Conservation (phyloP, 495 filamentous ascomycete species). For the Penicillium tannophilum region DNA sequence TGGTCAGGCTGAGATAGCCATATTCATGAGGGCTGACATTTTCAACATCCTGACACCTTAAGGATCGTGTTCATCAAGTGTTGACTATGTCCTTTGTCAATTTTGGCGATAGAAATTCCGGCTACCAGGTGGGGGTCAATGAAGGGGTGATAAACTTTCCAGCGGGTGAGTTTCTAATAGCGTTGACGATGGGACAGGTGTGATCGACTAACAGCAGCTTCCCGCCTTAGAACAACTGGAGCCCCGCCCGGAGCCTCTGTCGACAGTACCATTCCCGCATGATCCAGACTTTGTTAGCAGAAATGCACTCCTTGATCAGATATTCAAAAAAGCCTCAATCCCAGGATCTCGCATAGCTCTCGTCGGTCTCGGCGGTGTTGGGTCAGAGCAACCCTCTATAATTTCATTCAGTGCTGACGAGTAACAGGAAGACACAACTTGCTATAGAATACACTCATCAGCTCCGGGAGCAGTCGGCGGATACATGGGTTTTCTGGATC, state of each 20-base stretch:
- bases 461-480: not conserved
- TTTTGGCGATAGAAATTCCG: not conserved
- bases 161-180: too few relatives aligned
- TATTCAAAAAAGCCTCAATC: not conserved
- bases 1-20: too few relatives aligned
- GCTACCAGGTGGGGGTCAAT: not conserved
- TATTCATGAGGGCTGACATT: too few relatives aligned
- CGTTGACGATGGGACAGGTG: too few relatives aligned
- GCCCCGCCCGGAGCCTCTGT: not conserved
- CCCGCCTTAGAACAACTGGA: not conserved
- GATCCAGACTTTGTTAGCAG: not conserved
- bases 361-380: not conserved
- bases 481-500: not conserved
- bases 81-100: too few relatives aligned
- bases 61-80: too few relatives aligned
- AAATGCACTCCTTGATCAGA: not conserved
- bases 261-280: not conserved
- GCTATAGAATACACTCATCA: not conserved
- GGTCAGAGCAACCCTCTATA: not conserved
- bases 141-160: not conserved
- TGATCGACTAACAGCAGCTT: too few relatives aligned
- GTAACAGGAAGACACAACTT: not conserved
- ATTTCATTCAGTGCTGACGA: not conserved
- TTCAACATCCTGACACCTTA: too few relatives aligned
- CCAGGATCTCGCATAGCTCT: not conserved